Base-by-base conservation (phyloP, 2,329 filamentous ascomycete genomes). In the Claviceps africana region DNA sequence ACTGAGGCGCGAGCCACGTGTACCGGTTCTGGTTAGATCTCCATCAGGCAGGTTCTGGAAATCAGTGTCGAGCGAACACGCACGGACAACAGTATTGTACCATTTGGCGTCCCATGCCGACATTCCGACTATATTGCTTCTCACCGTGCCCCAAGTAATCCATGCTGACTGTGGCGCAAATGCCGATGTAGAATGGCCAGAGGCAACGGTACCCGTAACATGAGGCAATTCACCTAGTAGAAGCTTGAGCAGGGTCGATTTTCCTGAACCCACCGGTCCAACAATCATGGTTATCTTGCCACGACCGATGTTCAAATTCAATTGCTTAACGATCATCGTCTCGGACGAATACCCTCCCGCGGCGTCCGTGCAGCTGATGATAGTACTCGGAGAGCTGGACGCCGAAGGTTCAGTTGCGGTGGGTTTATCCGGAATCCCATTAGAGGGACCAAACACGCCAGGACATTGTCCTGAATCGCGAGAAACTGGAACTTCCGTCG, bases 111-210 rank as follows among this genome's bases (percentile, higher is more conserved):
- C 56, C 25, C 50, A 53, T 1, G 51, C 10, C 2, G 57, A 54
- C 48, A 57, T 53, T 11, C 55, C 61, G 1, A 61, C 8, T 1
- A 62, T 63, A 33, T 62, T 64, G n/a, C 57, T 53, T 8, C 55
- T 56, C 8, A 64, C 53, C 2, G 61, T 59, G 10, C 56, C 58
- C 45, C 58, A 58, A 1, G 53, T 55, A 1, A 62, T 56, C 59
- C 59, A 64, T 1, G 60, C 56, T 2, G 57, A 56, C 45, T 64
- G 61, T 0, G 58, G 54, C 42, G 59, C 61, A 33, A 60, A 62
- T 13, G 60, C 58, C 0, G 56, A 55, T 19, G 49, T 55, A 9
- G 51, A 42, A 19, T 55, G 56, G 2, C 48, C 42, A 2, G 53
- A 54, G 1, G 51, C 10, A 2, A 59, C 28, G 7, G 50, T 43